Base-by-base conservation (phyloP, 306 rosid species). In the Hippophae rhamnoides region DNA sequence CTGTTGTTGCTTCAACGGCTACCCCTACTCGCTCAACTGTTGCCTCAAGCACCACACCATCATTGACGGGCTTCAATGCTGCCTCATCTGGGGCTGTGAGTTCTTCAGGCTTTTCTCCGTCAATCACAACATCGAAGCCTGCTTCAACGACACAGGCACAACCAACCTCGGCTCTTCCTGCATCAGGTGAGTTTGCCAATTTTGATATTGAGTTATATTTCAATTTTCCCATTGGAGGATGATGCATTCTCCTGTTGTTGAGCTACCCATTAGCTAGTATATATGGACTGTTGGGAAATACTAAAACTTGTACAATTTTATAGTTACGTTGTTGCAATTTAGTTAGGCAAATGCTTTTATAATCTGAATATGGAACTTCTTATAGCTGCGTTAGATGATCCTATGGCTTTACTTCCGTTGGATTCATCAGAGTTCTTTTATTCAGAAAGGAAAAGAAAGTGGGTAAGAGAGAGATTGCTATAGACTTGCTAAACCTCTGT, bases 111-210 rank as follows among this genome's bases (percentile, higher is more conserved):
- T 74, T 81, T 59, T 64, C 82, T 2, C 69, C 77, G 62, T 65
- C 85, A 4, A 73, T 70, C 51, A 79, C 77, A 69, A 40, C 74
- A 14, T 52, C 75, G 6, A 46, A 50, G 11, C 49, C 79, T 5
- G 70, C 78, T 27, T 70, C 80, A 8, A 78, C 89, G 13, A 55
- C 81, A 0, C 81, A 78, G 11, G 83, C 82, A 0, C 81, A 71
- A 55, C 62, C 86, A 3, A 62, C 71, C 65, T 46, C 41, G 44
- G 61, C 69, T 47, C 31, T 70, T 14, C 77, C 80, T 52, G 31
- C 78, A 63, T 81, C 78, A 63, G 81, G 97, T 89, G 58, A 76
- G 81, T 41, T 52, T 44, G 31, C 9, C 60, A 3, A 2, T 46
- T 54, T 52, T 61, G 10, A 13, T 27, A 52, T 23, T 31, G 38